Evolutionary conservation across 164 flowering plant genomes (phyloP), one percentile per base, ranked within the genome.

Genomic region (Tetracentron sinense): DNA sequence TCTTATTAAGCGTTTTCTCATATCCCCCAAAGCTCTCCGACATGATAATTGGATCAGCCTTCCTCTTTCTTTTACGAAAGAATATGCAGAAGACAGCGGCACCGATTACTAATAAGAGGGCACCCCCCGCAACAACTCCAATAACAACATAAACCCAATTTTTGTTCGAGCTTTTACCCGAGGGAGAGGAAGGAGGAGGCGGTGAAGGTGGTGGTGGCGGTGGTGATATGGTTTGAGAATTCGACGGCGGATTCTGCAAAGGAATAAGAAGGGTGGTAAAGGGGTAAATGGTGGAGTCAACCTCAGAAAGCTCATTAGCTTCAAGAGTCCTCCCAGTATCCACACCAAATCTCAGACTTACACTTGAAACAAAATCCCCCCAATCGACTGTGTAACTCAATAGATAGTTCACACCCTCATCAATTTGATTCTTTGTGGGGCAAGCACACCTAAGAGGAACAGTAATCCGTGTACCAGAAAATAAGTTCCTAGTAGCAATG

Each of bases 361-460:
- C 69, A 7, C 4, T n/a, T 0, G 51, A 26, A 68, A 86, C 72
- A 58, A 3, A n/a, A 56, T 88, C 84, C 10, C 77, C 78, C 51
- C 19, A 6, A 31, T 58, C 49, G 42, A 84, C 65, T 19, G 70
- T 4, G 52, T 84, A 89, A 52, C 80, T 87, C 65, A 84, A 17
- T 20, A 89, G 71, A 68, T 79, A 89, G 42, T 75, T 80, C 16
- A 76, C 49, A n/a, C 93, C 87, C 0, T 33, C 22, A 31, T 58
- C 73, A 4, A 54, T 68, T 62, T 91, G 95, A 33, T 78, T 72
- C 56, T 63, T 77, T 0, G 88, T 84, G 7, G 93, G 96, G 77
- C 97, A 91, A 56, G 96, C 91, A 79, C 97, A 91, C 68, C 91
- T 79, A 47, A 89, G 73, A 68, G 93, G 96, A 60, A 89, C 76